Evolutionary conservation across 2,329 filamentous ascomycete genomes (phyloP), one percentile per base, ranked within the genome.

Genomic region (Pochonia chlamydosporia): DNA sequence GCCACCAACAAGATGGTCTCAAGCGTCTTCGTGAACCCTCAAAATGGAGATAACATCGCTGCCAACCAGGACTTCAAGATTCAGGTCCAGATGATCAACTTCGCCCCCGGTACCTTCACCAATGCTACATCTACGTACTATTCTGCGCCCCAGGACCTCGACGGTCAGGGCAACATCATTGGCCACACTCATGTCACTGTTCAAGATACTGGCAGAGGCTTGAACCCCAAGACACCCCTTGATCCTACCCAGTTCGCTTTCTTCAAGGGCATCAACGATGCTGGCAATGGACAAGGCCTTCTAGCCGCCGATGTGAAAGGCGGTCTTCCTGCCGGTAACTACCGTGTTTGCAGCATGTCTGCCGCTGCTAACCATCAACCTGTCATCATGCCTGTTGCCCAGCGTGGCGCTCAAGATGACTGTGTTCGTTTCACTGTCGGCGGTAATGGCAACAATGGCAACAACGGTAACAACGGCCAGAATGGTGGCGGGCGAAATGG

Each of bases 231-330:
- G 8, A 55, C 62, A n/a, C 72, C 79, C 24, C 71, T 79, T 5
- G 73, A 82, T 51, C 70, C 80, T 26, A 63, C 59, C 20, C 63
- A 71, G 58, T 83, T 79, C 54, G 76, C 67, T 58, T 83, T 83
- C 63, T 84, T 84, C 75, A 83, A 84, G 71, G 81, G 81, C 51
- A 80, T 84, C 67, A 82, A 84, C 63, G 79, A 82, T 50, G 71
- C 65, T 14, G 79, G 79, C 28, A 73, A 84, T 56, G 74, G 73
- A 26, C 56, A 76, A 2, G 80, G 80, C 43, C 65, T 71, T 5
- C 67, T 85, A 10, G 63, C 68, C 11, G 75, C 80, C 33, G 64
- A 61, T 2, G 81, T 85, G 21, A 65, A 68, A 1, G 77, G 74
- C 48, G 82, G 81, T 57, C 75, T 85, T 3, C 78, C 79, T 3